Percentiles rank a stretch among this genome's conserved stretches.
phyloP scores from a whole-genome alignment of 2,329 filamentous ascomycete species.

The Colletotrichum gigasporum region DNA sequence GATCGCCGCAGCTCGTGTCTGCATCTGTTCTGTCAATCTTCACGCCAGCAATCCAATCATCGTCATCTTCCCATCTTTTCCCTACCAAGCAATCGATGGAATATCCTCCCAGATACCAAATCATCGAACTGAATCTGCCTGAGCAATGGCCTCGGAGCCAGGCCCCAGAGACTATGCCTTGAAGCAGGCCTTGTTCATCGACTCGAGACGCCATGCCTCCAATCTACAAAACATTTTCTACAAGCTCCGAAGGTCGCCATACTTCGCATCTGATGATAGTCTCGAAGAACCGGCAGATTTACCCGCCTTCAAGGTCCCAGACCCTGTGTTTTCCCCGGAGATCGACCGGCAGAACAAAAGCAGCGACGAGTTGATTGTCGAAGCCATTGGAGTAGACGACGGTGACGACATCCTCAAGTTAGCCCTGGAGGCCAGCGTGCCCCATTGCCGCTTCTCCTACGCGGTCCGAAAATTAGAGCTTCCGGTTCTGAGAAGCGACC shows the following conservation, averaged over 20 bases:
- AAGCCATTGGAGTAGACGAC: background rate
- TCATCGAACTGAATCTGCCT: no score
- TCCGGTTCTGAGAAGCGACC: constrained; percentile 16
- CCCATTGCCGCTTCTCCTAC: background rate
- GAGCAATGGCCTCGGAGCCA: background rate
- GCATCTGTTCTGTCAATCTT: no score
- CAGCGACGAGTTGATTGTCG: background rate
- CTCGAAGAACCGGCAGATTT: background rate
- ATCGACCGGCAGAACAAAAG: background rate
- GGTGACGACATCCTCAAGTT: background rate
- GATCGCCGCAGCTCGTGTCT: background rate
- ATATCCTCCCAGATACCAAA: background rate
- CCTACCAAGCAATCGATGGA: background rate
- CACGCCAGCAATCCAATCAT: no score
- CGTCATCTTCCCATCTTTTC: no score
- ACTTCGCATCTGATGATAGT: background rate
- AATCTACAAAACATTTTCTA: background rate
- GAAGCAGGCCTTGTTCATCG: background rate
- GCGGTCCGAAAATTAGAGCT: constrained; percentile 8
- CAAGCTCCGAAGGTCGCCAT: background rate
- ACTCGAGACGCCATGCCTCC: background rate
- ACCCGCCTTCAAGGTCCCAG: background rate
- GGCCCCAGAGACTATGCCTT: background rate
- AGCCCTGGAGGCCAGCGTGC: constrained; percentile 3
- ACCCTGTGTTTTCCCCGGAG: background rate